Conservation (phyloP, 2,329 filamentous ascomycete genomes). For the Gremmenia infestans region DNA sequence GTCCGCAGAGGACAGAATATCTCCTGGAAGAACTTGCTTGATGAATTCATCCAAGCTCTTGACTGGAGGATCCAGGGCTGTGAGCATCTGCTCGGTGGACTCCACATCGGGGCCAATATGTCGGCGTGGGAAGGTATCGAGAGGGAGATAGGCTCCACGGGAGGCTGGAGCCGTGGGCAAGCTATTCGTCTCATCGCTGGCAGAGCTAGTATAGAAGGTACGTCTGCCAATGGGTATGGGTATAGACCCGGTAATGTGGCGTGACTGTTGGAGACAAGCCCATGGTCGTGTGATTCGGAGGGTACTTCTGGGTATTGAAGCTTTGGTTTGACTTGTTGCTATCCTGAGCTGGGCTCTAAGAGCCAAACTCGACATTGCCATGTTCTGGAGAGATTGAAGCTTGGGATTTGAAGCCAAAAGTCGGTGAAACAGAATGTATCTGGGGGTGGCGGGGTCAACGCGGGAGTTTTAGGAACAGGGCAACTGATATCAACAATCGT, state of each 20-base stretch:
- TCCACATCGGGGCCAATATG: constrained; percentile 79
- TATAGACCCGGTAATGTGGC: constrained; percentile 5
- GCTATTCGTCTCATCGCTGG: constrained; percentile 25
- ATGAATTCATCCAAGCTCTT: constrained; percentile 77
- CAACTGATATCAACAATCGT: constrained; percentile 3
- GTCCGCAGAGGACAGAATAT: constrained; percentile 66
- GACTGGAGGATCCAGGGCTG: constrained; percentile 68
- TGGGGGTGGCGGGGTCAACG: constrained; percentile 20
- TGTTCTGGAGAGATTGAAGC: constrained; percentile 10
- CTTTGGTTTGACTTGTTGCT: constrained; percentile 16
- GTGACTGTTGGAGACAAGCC: constrained; percentile 19
- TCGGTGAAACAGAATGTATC: constrained; percentile 11
- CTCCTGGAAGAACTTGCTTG: constrained; percentile 72
- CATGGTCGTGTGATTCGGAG: constrained; percentile 20
- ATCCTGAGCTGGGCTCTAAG: constrained; percentile 22
- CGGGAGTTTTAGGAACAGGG: constrained; percentile 14
- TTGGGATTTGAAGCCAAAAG: constrained; percentile 6
- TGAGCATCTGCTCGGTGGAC: constrained; percentile 73
- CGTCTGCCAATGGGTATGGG: constrained; percentile 18
- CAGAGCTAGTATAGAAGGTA: constrained; percentile 31
- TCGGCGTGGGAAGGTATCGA: constrained; percentile 64
- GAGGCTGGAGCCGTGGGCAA: constrained; percentile 14
- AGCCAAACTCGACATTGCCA: constrained; percentile 24
- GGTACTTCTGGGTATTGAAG: constrained; percentile 7
- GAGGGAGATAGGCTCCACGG: constrained; percentile 38